Evolutionary conservation across 345 rosid genomes (phyloP).

Genomic region (Boechera stricta): DNA sequence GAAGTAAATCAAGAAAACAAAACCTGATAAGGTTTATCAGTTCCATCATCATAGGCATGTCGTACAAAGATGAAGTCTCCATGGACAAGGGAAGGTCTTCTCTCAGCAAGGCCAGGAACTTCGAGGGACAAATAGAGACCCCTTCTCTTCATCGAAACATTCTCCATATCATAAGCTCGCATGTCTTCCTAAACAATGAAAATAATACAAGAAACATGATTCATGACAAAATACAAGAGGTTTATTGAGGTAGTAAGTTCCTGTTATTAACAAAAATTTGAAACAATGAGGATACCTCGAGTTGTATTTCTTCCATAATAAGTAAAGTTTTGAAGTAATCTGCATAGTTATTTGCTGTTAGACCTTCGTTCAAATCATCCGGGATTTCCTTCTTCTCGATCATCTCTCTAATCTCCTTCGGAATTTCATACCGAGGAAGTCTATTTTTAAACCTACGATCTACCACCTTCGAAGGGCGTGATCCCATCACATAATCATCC

Average conservation of each 20-base stretch:
- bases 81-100: constrained; percentile 84
- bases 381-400: constrained; percentile 67
- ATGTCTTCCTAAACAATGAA: constrained; percentile 68
- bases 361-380: constrained; percentile 52
- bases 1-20: constrained; percentile 9
- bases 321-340: constrained; percentile 64
- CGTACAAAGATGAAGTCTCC: constrained; percentile 72
- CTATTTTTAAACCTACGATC: constrained; percentile 42
- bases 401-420: constrained; percentile 63
- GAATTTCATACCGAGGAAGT: constrained; percentile 74
- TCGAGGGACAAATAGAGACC: constrained; percentile 62
- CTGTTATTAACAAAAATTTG: not conserved
- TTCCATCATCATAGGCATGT: constrained; percentile 48
- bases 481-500: constrained; percentile 48
- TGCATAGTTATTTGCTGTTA: constrained; percentile 57
- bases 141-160: constrained; percentile 60
- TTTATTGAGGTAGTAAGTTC: not conserved
- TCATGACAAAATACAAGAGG: constrained; percentile 8
- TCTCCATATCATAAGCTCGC: constrained; percentile 76
- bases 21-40: constrained; percentile 58
- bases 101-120: constrained; percentile 96
- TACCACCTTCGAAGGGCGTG: constrained; percentile 54
- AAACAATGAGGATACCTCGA: constrained; percentile 61
- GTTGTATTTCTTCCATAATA: constrained; percentile 82
- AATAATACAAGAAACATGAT: constrained; percentile 23